Evolutionary conservation across 768 basidiomycete species (phyloP), one percentile per base, ranked within the genome.

Genomic region (Pleurotus salmoneostramineus): DNA sequence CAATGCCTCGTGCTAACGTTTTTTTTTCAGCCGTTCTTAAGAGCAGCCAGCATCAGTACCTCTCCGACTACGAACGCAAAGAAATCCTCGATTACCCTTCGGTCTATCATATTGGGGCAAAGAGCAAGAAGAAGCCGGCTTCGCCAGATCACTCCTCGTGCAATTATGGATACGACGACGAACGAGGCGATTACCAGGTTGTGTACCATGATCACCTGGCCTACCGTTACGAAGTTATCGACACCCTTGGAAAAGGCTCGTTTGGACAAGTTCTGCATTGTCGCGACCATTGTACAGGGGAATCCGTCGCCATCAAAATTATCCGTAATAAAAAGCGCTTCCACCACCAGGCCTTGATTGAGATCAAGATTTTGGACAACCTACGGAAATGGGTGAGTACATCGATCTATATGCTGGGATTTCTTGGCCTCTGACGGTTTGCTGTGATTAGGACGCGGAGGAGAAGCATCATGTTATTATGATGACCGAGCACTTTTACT

Each of bases 241-340:
- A 89, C 63, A 89, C 91, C 3, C 85, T 98, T 42, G 97, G 97
- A 48, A 98, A 98, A 74, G 97, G 97, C 42, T 98, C 96, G 6
- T 99, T 99, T 64, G 97, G 97, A 14, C 97, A 98, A 69, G 97
- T 99, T 11, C 72, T 98, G 15, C 89, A 92, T 68, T 98, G 96
- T 71, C 87, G 96, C 43, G 97, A 98, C 72, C 93, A 98, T 68
- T 87, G 85, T 66, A 94, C 95, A 10, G 97, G 97, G 7, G 84
- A 91, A 65, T 95, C 93, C n/a, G 93, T 98, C 7, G 97, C 97
- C 14, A 87, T 99, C 76, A 99, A 99, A 80, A 98, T 99, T 61
- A 98, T 99, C 65, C 87, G 97, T 42, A 98, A 98, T 78, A 98
- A 98, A 80, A 98, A 98, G 73, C 83, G 97, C 49, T 98, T 98